Conservation (phyloP, 345 rosid genomes). For the Salix caprea region DNA sequence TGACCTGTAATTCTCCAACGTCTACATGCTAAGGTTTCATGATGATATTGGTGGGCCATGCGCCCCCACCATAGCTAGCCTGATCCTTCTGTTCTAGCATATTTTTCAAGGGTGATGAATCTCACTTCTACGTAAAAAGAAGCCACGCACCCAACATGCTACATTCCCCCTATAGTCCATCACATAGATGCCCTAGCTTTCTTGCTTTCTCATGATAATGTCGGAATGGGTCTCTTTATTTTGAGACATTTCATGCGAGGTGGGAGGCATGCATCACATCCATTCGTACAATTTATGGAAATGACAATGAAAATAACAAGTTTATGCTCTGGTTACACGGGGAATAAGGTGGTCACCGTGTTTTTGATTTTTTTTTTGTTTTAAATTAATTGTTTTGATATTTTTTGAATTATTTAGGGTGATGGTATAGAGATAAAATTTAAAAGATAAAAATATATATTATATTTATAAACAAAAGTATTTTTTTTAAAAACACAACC, state of each 20-base stretch:
- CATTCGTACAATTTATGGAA: neutral
- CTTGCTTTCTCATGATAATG: neutral
- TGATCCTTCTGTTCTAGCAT: neutral
- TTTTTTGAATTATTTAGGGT: no score
- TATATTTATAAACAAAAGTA: no score
- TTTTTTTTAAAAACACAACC: no score
- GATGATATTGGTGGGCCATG: slow-evolving; percentile 1
- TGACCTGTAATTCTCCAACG: neutral
- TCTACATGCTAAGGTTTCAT: neutral
- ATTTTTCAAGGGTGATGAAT: neutral
- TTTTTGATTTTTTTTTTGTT: no score
- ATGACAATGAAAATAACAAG: neutral
- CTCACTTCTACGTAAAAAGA: neutral
- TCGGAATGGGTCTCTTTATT: neutral
- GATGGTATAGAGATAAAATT: no score
- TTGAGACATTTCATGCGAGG: neutral
- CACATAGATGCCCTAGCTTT: neutral
- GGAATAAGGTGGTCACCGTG: no score
- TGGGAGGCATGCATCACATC: neutral
- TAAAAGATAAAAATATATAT: no score
- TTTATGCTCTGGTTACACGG: neutral
- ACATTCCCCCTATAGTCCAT: neutral
- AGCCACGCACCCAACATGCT: neutral
- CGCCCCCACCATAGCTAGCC: neutral
- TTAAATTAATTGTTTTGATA: no score